Evolutionary conservation across 2,329 filamentous ascomycete species (phyloP).

Genomic region (Blastomyces emzantsi): DNA sequence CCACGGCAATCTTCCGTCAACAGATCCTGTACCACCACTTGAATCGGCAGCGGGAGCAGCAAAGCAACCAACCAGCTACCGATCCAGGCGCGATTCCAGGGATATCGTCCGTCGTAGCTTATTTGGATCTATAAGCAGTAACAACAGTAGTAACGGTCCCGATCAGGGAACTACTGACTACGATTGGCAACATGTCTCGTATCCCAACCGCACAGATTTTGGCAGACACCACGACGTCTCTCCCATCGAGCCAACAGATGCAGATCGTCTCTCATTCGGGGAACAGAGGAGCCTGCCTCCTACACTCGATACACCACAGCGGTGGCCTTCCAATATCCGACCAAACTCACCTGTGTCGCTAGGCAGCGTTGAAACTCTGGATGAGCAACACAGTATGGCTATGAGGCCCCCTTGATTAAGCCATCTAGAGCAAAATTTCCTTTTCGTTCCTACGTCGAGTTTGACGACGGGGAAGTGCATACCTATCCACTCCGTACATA

Average conservation of each 20-base stretch:
- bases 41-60: not conserved
- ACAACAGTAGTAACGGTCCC: not conserved
- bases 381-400: not conserved
- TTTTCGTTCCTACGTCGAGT: not conserved
- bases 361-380: not conserved
- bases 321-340: not conserved
- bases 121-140: not conserved
- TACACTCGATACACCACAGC: not conserved
- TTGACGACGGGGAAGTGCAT: not conserved
- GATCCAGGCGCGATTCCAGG: constrained; percentile 1
- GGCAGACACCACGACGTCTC: not conserved
- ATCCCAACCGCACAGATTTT: not conserved
- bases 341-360: not conserved
- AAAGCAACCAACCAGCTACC: not conserved
- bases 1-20: not conserved
- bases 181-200: constrained; percentile 5
- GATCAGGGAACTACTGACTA: not conserved
- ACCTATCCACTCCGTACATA: not conserved
- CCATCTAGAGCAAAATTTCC: not conserved
- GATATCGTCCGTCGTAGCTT: constrained; percentile 2
- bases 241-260: not conserved
- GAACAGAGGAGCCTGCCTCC: not conserved
- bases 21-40: not conserved
- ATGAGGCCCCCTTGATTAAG: not conserved
- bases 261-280: not conserved